Evolutionary conservation across 2,329 filamentous ascomycete species (phyloP).

Genomic region (Diaporthe citriasiana): DNA sequence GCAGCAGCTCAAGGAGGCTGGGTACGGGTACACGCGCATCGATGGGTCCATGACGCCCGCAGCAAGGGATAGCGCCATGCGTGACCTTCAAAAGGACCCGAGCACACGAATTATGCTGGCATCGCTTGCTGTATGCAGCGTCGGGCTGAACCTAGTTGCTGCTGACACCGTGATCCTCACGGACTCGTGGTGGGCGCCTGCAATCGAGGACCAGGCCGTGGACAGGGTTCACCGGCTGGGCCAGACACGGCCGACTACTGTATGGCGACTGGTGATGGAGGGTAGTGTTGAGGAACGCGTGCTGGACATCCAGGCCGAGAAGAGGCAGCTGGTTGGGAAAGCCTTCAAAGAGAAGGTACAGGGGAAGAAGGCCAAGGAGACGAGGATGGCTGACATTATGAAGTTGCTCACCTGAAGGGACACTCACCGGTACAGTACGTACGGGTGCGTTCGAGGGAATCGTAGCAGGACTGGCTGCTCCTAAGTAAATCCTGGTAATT

Average conservation of each 20-base stretch:
- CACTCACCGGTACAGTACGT: not conserved
- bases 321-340: slow-evolving; percentile 81
- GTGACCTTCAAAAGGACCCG: slow-evolving; percentile 75
- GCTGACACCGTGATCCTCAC: slow-evolving; percentile 88
- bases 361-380: slow-evolving; percentile 68
- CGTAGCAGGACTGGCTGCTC: not conserved
- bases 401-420: slow-evolving; percentile 57
- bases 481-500: not conserved
- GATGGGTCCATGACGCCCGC: slow-evolving; percentile 83
- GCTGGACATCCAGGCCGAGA: slow-evolving; percentile 81
- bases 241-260: slow-evolving; percentile 82
- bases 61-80: slow-evolving; percentile 79
- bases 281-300: slow-evolving; percentile 85
- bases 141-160: slow-evolving; percentile 87
- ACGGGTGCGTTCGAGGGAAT: no score
- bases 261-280: slow-evolving; percentile 87
- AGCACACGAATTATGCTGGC: slow-evolving; percentile 83
- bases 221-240: slow-evolving; percentile 90
- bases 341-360: slow-evolving; percentile 82
- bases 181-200: slow-evolving; percentile 92
- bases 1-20: slow-evolving; percentile 71
- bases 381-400: slow-evolving; percentile 68
- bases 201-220: slow-evolving; percentile 92
- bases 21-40: slow-evolving; percentile 77
- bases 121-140: slow-evolving; percentile 84